Conservation (phyloP, 805 yeast species). For the Blastobotrys terrestris region DNA sequence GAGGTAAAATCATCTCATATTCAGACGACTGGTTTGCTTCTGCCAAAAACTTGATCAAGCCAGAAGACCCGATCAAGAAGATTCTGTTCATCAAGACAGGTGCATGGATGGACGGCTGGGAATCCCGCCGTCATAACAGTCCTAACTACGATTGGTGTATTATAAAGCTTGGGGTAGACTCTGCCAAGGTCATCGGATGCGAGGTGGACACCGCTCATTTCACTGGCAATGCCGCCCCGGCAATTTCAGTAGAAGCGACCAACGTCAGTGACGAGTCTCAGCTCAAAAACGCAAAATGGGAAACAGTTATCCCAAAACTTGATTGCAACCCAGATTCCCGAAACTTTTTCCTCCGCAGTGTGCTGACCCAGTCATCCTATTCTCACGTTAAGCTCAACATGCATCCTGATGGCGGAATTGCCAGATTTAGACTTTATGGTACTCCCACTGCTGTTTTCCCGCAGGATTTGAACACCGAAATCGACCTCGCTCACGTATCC, state of each 20-base stretch:
- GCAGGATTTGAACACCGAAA: constrained; percentile 35
- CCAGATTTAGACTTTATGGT: constrained; percentile 87
- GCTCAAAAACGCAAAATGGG: constrained; percentile 49
- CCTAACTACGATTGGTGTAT: constrained; percentile 85
- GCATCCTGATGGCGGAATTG: constrained; percentile 99
- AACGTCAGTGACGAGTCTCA: constrained; percentile 28
- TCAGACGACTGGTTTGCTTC: constrained; percentile 96
- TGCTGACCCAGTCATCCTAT: constrained; percentile 53
- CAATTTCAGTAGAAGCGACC: constrained; percentile 73
- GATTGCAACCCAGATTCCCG: constrained; percentile 89
- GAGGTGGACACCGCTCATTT: constrained; percentile 93
- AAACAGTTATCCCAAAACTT: constrained; percentile 52
- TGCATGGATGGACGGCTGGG: constrained; percentile 75
- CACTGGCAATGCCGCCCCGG: constrained; percentile 94
- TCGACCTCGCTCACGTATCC: constrained; percentile 75
- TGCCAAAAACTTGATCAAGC: constrained; percentile 78
- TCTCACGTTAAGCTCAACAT: constrained; percentile 79
- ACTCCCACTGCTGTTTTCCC: constrained; percentile 65
- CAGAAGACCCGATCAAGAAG: constrained; percentile 73
- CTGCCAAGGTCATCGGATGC: constrained; percentile 72
- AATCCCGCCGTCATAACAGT: constrained; percentile 86
- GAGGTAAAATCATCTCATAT: constrained; percentile 62
- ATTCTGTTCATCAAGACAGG: constrained; percentile 77
- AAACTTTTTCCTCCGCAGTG: constrained; percentile 54
- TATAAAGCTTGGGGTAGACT: constrained; percentile 72